Percentiles rank a stretch among this genome's conserved stretches.
phyloP scores from a whole-genome alignment of 352 stramenopile species.

The Phytopythium litorale region DNA sequence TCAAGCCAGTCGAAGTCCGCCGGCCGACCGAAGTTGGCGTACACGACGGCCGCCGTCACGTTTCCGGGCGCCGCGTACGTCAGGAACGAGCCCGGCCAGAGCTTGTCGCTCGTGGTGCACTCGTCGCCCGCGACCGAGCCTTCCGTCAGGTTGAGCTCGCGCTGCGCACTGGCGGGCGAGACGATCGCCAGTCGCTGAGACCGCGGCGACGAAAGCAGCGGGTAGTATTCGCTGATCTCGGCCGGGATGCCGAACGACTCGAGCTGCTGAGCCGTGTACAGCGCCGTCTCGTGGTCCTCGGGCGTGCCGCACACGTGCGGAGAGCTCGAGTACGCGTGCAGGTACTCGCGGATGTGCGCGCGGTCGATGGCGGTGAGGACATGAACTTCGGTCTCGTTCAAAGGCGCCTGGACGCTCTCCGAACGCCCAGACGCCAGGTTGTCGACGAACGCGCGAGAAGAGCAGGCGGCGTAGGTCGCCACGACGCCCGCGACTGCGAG shows the following conservation, averaged over 20 bases:
- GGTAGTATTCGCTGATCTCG: conserved; percentile 57
- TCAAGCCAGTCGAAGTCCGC: conserved; percentile 81
- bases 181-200: conserved; percentile 41
- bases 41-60: conserved; percentile 72
- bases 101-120: conserved; percentile 51
- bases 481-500: conserved; percentile 4
- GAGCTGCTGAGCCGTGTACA: conserved; percentile 57
- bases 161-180: conserved; percentile 19
- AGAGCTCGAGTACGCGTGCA: conserved; percentile 41
- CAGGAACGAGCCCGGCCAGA: conserved; percentile 64
- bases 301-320: conserved; percentile 40
- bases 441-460: background rate
- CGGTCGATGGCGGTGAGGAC: conserved; percentile 4
- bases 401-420: background rate
- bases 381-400: background rate
- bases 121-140: conserved; percentile 53
- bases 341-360: conserved; percentile 28
- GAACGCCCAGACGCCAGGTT: background rate
- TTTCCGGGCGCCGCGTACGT: conserved; percentile 80
- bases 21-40: conserved; percentile 85
- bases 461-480: background rate
- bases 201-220: conserved; percentile 59
- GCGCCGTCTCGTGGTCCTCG: conserved; percentile 57
- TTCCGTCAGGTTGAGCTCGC: conserved; percentile 57
- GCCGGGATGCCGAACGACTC: conserved; percentile 53